Evolutionary conservation across 139 green algal genomes (phyloP).

Genomic region (Limnomonas spitsbergensis): DNA sequence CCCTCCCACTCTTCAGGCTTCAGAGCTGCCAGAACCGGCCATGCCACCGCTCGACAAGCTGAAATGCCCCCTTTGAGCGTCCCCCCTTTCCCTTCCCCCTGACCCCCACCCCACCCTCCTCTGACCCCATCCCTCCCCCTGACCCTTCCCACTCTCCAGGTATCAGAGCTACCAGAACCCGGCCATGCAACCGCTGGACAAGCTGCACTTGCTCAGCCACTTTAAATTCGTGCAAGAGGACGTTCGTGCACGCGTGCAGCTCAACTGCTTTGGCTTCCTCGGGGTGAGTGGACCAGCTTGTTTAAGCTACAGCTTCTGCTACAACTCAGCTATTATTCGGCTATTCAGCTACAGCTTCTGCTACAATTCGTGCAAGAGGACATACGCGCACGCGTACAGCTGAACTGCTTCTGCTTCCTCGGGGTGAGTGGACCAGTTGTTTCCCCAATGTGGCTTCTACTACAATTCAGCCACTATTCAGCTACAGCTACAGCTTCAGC

Average conservation of each 20-base stretch:
- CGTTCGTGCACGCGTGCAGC: background rate
- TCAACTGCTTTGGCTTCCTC: background rate
- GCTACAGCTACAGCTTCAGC: no score
- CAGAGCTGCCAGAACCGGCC: background rate
- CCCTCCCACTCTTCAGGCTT: no score
- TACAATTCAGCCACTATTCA: no score
- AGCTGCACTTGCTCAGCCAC: background rate
- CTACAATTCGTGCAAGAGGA: background rate
- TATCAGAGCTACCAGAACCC: background rate
- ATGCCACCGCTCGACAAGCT: background rate
- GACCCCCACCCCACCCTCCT: no score
- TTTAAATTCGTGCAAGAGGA: background rate
- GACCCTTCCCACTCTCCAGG: no score
- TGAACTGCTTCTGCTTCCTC: background rate
- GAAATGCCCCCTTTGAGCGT: no score
- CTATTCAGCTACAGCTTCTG: no score
- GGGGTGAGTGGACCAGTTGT: background rate
- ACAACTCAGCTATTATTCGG: no score
- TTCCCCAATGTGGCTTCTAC: no score
- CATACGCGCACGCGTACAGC: background rate
- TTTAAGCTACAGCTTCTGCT: no score
- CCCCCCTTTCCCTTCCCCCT: no score
- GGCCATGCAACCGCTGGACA: background rate
- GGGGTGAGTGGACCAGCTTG: background rate
- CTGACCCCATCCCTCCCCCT: no score